phyloP scores from a whole-genome alignment of 441 rosid species.

The Croton laevigatus region DNA sequence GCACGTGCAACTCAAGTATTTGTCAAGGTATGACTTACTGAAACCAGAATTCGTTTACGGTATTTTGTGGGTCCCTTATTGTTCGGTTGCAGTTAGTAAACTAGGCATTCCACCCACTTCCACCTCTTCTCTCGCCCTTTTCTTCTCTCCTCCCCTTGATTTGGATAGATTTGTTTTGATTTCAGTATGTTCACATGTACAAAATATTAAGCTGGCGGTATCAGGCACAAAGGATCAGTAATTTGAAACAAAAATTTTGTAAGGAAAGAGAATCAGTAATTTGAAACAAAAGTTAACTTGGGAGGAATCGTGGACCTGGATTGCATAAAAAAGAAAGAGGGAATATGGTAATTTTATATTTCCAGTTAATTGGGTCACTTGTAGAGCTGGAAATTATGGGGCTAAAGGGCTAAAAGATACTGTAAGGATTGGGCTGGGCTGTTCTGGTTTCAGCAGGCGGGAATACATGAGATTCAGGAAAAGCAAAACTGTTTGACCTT shows the following conservation, averaged over 20 bases:
- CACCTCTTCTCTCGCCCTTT: not conserved
- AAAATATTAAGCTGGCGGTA: not conserved
- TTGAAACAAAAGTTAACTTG: not conserved
- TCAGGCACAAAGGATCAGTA: too few relatives aligned
- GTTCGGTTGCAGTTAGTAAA: not conserved
- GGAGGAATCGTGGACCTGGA: not conserved
- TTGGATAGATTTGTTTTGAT: not conserved
- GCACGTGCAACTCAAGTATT: conserved; percentile 90
- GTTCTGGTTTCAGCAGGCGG: not conserved
- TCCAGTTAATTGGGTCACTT: not conserved
- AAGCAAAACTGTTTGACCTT: not conserved
- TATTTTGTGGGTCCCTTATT: not conserved
- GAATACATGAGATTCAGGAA: not conserved
- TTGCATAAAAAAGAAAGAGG: not conserved
- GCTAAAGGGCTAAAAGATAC: not conserved
- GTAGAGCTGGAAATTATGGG: not conserved
- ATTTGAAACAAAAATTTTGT: not conserved
- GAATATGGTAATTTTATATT: not conserved
- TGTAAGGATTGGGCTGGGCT: not conserved
- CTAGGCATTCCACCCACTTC: not conserved
- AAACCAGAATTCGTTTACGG: not conserved
- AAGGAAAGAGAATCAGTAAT: not conserved
- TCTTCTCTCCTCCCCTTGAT: not conserved
- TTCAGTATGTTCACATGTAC: not conserved
- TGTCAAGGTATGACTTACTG: conserved; percentile 67